Conservation (phyloP, 2,329 filamentous ascomycete species). For the Alternaria angustiovoidea region DNA sequence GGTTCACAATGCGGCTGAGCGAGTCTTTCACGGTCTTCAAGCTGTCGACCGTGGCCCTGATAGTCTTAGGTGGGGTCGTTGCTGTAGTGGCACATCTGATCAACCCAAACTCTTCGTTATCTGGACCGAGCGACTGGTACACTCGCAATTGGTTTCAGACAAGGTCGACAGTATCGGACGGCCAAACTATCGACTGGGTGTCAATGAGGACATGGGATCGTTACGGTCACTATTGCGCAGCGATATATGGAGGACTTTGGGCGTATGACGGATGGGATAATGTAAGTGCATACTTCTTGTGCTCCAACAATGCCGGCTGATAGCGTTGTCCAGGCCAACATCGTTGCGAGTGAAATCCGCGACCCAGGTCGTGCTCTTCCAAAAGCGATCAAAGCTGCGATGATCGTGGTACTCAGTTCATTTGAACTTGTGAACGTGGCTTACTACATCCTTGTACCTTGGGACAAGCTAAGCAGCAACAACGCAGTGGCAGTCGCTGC, state of each 20-base stretch:
- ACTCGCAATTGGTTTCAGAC: slow-evolving; percentile 64
- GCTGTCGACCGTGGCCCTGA: slow-evolving; percentile 40
- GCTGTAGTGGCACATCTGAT: slow-evolving; percentile 43
- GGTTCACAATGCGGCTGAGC: slow-evolving; percentile 50
- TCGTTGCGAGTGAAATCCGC: slow-evolving; percentile 49
- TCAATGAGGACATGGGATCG: slow-evolving; percentile 64
- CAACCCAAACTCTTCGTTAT: slow-evolving; percentile 38
- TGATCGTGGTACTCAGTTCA: slow-evolving; percentile 66
- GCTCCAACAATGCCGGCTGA: neutral
- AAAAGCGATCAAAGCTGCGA: slow-evolving; percentile 67
- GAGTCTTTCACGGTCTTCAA: slow-evolving; percentile 55
- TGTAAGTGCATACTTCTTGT: slow-evolving; percentile 47
- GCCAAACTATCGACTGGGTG: slow-evolving; percentile 43
- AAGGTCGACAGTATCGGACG: slow-evolving; percentile 60
- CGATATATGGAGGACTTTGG: slow-evolving; percentile 70
- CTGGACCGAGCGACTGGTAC: slow-evolving; percentile 47
- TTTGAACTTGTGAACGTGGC: slow-evolving; percentile 68
- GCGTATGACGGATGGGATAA: slow-evolving; percentile 74
- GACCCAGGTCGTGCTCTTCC: slow-evolving; percentile 57
- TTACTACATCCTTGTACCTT: slow-evolving; percentile 70
- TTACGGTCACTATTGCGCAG: slow-evolving; percentile 67
- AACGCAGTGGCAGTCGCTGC: slow-evolving; percentile 69
- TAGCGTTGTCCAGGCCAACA: slow-evolving; percentile 39
- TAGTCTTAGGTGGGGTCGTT: slow-evolving; percentile 42
- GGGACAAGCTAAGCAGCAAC: slow-evolving; percentile 65